phyloP scores from a whole-genome alignment of 139 green algal species.

The Eudorina sp. region DNA sequence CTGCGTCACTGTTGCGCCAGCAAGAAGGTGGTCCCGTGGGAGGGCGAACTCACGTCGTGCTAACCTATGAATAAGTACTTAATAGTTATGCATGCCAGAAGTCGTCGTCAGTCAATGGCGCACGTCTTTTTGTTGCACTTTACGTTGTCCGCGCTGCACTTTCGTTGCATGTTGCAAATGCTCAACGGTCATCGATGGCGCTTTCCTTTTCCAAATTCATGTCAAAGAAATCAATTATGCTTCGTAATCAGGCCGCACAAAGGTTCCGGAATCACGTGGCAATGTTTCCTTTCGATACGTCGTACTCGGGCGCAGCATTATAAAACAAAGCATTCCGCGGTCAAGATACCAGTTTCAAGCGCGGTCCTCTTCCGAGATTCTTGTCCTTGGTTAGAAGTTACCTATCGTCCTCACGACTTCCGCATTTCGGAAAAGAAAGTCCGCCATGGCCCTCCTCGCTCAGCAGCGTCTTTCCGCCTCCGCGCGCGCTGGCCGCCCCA shows the following conservation, averaged over 20 bases:
- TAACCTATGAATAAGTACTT: no score
- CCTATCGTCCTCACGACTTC: background rate
- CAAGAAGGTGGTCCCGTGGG: no score
- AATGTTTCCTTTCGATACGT: background rate
- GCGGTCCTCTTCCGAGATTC: no score
- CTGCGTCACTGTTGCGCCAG: no score
- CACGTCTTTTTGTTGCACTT: background rate
- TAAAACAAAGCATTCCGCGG: no score
- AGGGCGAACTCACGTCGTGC: no score
- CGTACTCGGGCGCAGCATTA: background rate
- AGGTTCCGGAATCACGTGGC: constrained; percentile 5
- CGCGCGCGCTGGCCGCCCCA: background rate
- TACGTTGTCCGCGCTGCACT: background rate
- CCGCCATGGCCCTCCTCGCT: constrained; percentile 1
- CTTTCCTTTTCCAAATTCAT: background rate
- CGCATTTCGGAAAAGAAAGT: background rate
- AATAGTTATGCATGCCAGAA: no score
- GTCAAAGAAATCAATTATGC: background rate
- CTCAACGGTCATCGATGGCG: background rate
- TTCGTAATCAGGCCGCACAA: background rate
- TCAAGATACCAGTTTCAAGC: no score
- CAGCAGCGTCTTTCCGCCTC: constrained; percentile 1
- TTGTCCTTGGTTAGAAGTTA: no score
- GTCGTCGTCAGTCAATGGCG: no score
- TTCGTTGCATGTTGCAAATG: background rate